Percentiles rank a stretch among this genome's conserved stretches.
phyloP scores from a whole-genome alignment of 768 basidiomycete species.

The Epithele typhae region DNA sequence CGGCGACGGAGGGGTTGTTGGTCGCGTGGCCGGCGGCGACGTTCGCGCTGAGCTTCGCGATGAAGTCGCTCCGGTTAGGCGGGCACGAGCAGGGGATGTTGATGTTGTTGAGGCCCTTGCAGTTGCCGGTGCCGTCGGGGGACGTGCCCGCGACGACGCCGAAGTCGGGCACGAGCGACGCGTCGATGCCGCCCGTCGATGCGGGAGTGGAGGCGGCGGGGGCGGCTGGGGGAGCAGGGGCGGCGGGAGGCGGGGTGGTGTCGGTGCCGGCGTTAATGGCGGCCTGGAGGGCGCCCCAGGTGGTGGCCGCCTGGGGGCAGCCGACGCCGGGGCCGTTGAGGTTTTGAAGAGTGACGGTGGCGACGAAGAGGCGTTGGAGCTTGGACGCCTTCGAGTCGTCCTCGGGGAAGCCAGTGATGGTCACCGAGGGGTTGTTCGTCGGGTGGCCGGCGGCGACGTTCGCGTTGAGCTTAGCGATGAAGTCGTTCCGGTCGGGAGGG shows the following conservation, averaged over 20 bases:
- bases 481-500: conserved; percentile 28
- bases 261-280: conserved; percentile 11
- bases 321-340: conserved; percentile 60
- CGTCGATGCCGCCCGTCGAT: conserved; percentile 17
- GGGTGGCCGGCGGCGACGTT: conserved; percentile 39
- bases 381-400: conserved; percentile 35
- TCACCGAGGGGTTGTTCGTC: conserved; percentile 37
- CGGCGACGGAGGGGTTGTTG: conserved; percentile 52
- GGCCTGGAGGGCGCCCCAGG: conserved; percentile 37
- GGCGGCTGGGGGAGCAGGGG: conserved; percentile 12
- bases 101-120: conserved; percentile 33
- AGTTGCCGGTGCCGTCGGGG: conserved; percentile 27
- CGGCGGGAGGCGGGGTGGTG: conserved; percentile 3
- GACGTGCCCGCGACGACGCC: conserved; percentile 14
- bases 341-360: conserved; percentile 66
- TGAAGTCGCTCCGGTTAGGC: conserved; percentile 30
- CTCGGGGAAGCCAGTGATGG: conserved; percentile 38
- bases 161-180: conserved; percentile 21
- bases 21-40: conserved; percentile 59
- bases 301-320: conserved; percentile 61
- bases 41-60: conserved; percentile 35
- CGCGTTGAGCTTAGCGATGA: conserved; percentile 26
- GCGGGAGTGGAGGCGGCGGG: conserved; percentile 14
- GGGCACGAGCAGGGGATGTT: conserved; percentile 40
- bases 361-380: conserved; percentile 44